Evolutionary conservation across 352 stramenopile genomes (phyloP).

Genomic region (Phytophthora citricola): DNA sequence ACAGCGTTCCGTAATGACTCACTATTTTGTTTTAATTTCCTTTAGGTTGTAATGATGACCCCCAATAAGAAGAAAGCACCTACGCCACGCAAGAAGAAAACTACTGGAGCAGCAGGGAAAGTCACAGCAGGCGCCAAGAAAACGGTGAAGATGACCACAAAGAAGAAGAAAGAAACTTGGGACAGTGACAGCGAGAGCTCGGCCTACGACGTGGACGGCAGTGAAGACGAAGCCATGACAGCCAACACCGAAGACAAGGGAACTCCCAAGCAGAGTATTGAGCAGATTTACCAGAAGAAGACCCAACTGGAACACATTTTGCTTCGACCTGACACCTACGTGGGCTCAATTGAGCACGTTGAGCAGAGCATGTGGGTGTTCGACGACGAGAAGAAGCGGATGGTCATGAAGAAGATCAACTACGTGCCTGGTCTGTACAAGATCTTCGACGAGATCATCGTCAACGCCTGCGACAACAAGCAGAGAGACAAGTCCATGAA

Average conservation of each 20-base stretch:
- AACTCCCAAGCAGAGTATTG: slow-evolving; percentile 72
- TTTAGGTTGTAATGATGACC: slow-evolving; percentile 34
- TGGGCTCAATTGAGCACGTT: slow-evolving; percentile 95
- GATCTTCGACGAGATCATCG: slow-evolving; percentile 99
- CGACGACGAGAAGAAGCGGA: slow-evolving; percentile 89
- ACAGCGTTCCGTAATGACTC: slow-evolving; percentile 6
- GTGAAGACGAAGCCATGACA: slow-evolving; percentile 33
- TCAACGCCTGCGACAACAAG: slow-evolving; percentile 99
- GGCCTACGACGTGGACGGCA: slow-evolving; percentile 43
- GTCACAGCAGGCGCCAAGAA: slow-evolving; percentile 36
- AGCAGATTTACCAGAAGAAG: slow-evolving; percentile 98
- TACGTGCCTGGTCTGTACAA: slow-evolving; percentile 97
- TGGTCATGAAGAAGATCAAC: slow-evolving; percentile 94
- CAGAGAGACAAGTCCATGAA: slow-evolving; percentile 97
- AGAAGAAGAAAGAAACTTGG: slow-evolving; percentile 55
- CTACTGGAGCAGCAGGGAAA: slow-evolving; percentile 34
- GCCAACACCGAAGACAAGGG: slow-evolving; percentile 13
- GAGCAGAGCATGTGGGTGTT: slow-evolving; percentile 94
- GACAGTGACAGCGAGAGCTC: slow-evolving; percentile 45
- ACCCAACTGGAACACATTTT: slow-evolving; percentile 98
- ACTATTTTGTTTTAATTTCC: slow-evolving; percentile 8
- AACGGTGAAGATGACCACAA: slow-evolving; percentile 41
- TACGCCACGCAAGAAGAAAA: slow-evolving; percentile 40
- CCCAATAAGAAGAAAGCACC: slow-evolving; percentile 20
- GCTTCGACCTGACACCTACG: slow-evolving; percentile 97